Conservation (phyloP, 1,284 basidiomycete genomes). For the Waitea zeae region DNA sequence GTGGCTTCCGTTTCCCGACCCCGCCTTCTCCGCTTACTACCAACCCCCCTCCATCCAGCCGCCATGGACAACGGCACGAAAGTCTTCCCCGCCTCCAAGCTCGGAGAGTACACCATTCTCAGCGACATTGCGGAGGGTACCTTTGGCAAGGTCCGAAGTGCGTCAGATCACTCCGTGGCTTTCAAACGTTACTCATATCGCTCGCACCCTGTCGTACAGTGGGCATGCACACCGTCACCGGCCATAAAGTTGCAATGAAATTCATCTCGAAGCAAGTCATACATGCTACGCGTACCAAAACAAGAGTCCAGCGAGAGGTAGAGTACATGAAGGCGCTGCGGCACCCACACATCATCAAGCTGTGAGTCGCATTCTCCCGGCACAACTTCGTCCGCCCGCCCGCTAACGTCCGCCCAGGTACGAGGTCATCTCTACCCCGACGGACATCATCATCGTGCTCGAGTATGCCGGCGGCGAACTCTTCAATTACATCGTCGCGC, state of each 20-base stretch:
- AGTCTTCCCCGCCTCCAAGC: constrained; percentile 38
- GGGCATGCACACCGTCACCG: constrained; percentile 87
- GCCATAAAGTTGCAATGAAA: constrained; percentile 95
- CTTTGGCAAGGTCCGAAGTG: constrained; percentile 97
- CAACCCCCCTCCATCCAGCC: too few species aligned
- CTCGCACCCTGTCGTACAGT: too few species aligned
- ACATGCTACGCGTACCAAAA: constrained; percentile 80
- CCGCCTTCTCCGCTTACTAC: too few species aligned
- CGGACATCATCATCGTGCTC: constrained; percentile 92
- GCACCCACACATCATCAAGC: constrained; percentile 92
- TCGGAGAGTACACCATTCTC: constrained; percentile 65
- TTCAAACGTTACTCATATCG: constrained; percentile 6
- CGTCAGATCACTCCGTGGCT: constrained; percentile 17
- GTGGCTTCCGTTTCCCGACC: too few species aligned
- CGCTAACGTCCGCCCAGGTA: constrained; percentile 38
- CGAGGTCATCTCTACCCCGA: constrained; percentile 86
- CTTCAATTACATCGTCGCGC: constrained; percentile 88
- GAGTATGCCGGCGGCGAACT: constrained; percentile 88
- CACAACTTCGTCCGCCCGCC: constrained; percentile 9
- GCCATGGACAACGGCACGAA: too few species aligned
- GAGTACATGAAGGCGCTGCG: constrained; percentile 86
- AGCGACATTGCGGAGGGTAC: constrained; percentile 77
- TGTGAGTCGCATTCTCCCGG: too few species aligned
- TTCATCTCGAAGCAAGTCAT: constrained; percentile 94
- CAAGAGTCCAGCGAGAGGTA: constrained; percentile 86